Conservation (phyloP, 345 rosid species). For the Crucihimalaya himalaica region DNA sequence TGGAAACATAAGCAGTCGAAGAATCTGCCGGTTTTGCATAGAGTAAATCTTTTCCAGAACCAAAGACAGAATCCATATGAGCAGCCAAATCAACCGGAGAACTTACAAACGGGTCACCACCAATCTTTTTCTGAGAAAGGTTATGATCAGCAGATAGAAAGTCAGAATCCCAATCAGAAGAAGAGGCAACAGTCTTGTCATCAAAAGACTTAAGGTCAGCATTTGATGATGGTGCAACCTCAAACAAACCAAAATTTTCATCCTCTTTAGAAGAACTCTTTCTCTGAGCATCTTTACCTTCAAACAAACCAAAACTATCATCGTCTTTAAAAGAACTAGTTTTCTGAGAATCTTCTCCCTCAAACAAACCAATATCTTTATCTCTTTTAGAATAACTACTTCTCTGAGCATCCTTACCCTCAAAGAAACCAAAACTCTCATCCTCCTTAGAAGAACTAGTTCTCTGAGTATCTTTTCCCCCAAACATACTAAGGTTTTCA, state of each 20-base stretch:
- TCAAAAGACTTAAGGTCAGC: constrained; percentile 30
- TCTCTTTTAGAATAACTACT: constrained; percentile 28
- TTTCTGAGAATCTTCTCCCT: constrained; percentile 26
- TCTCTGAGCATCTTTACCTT: constrained; percentile 23
- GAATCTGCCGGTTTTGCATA: constrained; percentile 42
- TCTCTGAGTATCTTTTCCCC: constrained; percentile 3
- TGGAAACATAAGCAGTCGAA: constrained; percentile 40
- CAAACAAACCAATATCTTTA: constrained; percentile 44
- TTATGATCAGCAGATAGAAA: constrained; percentile 51
- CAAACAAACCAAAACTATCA: constrained; percentile 37
- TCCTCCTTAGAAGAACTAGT: constrained; percentile 18
- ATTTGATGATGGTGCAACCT: constrained; percentile 47
- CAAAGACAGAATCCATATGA: constrained; percentile 65
- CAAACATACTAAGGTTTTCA: constrained; percentile 42
- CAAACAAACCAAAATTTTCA: constrained; percentile 43
- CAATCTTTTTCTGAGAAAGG: constrained; percentile 39
- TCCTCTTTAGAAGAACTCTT: constrained; percentile 32
- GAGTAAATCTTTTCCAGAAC: constrained; percentile 44
- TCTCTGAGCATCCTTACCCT: constrained; percentile 17
- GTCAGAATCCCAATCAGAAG: constrained; percentile 55
- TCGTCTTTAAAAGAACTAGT: constrained; percentile 28
- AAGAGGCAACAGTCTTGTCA: constrained; percentile 42
- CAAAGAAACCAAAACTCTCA: constrained; percentile 41
- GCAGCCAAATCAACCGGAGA: constrained; percentile 55
- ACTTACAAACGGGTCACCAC: constrained; percentile 47